A percentile compares a stretch with the other conserved stretches of the same genome.
These are phyloP conservation scores for Russula ochroleuca DNA, from an alignment of 768 basidiomycete genomes.

Conservation along the genomic window DNA sequence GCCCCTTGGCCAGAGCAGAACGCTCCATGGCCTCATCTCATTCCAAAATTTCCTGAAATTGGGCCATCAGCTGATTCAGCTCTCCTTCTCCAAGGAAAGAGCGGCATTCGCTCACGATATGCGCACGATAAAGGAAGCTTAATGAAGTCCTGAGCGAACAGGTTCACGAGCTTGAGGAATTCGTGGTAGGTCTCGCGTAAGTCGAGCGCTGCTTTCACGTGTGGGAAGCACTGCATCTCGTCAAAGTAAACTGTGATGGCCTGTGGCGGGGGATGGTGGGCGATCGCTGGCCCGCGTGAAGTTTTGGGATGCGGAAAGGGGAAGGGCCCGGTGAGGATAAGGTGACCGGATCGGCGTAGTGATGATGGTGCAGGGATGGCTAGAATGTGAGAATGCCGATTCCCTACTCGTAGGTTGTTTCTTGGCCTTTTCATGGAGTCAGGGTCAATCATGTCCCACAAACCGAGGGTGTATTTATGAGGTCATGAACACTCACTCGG, in stretches of 20 bases:
- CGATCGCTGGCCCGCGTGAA: constrained; percentile 39
- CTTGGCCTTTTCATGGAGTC: constrained; percentile 28
- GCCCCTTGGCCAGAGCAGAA: constrained; percentile 30
- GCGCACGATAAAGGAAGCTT: constrained; percentile 73
- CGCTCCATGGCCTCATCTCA: constrained; percentile 70
- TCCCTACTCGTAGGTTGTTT: constrained; percentile 30
- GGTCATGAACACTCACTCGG: constrained; percentile 12
- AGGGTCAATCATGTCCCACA: not conserved
- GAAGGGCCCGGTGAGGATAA: constrained; percentile 23
- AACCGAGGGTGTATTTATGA: constrained; percentile 17
- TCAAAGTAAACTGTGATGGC: constrained; percentile 35
- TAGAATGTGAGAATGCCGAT: constrained; percentile 31
- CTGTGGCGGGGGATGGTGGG: constrained; percentile 20
- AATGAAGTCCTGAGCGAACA: constrained; percentile 92
- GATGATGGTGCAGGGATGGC: constrained; percentile 31
- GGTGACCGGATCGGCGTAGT: constrained; percentile 29
- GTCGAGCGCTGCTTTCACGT: constrained; percentile 70
- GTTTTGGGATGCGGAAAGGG: constrained; percentile 35
- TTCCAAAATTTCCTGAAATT: constrained; percentile 84
- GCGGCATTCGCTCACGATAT: constrained; percentile 74
- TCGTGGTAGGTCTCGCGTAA: constrained; percentile 83
- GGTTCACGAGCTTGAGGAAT: constrained; percentile 90
- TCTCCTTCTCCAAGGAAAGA: constrained; percentile 74
- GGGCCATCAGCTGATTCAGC: constrained; percentile 48
- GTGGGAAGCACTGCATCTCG: constrained; percentile 80